Evolutionary conservation across 139 green algal species (phyloP), one percentile per base, ranked within the genome.

Genomic region (Axilococcus clingmanii): DNA sequence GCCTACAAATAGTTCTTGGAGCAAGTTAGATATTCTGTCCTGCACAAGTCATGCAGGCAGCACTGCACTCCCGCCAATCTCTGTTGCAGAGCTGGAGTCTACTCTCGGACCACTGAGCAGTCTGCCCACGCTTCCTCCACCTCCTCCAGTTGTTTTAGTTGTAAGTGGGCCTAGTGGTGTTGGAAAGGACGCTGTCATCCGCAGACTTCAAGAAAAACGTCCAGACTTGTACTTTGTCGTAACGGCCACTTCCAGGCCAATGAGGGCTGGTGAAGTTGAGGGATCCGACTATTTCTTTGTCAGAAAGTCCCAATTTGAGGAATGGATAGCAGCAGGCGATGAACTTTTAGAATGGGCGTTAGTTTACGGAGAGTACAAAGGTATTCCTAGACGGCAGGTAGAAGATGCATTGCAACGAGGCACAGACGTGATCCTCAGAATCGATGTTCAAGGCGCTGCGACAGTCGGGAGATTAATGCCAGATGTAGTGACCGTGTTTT

Each of bases 351-450:
- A 97, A 81, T 78, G 96, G 57, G 89, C 89, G 3, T 8, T 93
- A 9, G 90, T 97, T 49, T 97, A 97, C 53, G 90, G 90, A 19
- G 85, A 97, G 24, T 96, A 95, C 71, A 96, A 96, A 67, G 88
- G 87, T 61, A 91, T 96, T 36, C 86, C 84, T 5, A 68, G 76
- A 16, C 15, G 20, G 22, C 67, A 79, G 48, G 76, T 92, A 25
- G 57, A 82, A 16, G 68, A 75, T 7, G 81, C 82, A 6, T 56
- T 95, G 51, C 51, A 31, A 4, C 53, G 54, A 11, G 83, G 83
- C 32, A 82, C 63, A 7, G 90, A 97, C 56, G 87, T 96, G 20
- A 76, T 96, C 32, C 66, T 97, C 43, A 60, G 89, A 23, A 57
- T 96, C n/a, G 88, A 97, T 57, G 82, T 96, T 22, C 86, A 96